Evolutionary conservation across 169 alveolate genomes (phyloP).

Genomic region (Cytauxzoon felis): DNA sequence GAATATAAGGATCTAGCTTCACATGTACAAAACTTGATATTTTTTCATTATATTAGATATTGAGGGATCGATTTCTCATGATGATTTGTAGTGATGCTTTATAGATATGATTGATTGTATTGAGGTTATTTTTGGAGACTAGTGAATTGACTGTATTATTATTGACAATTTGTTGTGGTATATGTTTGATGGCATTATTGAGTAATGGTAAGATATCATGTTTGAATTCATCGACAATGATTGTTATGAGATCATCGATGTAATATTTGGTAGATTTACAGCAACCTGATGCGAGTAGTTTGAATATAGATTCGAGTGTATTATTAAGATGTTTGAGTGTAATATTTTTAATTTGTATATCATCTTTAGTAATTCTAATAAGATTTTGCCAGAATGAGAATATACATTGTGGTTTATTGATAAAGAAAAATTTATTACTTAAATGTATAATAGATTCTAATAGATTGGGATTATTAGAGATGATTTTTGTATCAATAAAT

Average conservation of each 20-base stretch:
- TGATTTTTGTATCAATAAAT: conserved; percentile 17
- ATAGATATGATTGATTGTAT: no score
- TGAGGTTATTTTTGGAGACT: no score
- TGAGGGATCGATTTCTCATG: no score
- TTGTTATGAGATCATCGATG: conserved; percentile 32
- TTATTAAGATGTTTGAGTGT: conserved; percentile 13
- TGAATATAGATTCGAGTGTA: conserved; percentile 4
- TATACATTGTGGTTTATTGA: conserved; percentile 44
- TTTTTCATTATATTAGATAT: no score
- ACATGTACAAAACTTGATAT: no score
- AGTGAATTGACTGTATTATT: no score
- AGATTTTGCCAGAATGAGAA: conserved; percentile 47
- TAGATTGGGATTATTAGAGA: conserved; percentile 10
- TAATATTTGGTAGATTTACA: conserved; percentile 21
- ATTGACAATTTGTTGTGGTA: no score
- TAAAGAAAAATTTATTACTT: conserved; percentile 29
- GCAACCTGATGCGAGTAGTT: conserved; percentile 23
- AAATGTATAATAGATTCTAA: conserved; percentile 10
- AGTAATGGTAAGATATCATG: no score
- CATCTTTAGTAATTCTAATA: conserved; percentile 1
- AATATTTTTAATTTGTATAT: background rate
- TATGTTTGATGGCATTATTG: no score
- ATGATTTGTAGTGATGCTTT: no score
- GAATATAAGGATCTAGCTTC: no score
- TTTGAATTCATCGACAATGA: no score